These are phyloP conservation scores for Podaxis rugospora DNA, from an alignment of 768 basidiomycete species.

Conservation along the genomic window DNA sequence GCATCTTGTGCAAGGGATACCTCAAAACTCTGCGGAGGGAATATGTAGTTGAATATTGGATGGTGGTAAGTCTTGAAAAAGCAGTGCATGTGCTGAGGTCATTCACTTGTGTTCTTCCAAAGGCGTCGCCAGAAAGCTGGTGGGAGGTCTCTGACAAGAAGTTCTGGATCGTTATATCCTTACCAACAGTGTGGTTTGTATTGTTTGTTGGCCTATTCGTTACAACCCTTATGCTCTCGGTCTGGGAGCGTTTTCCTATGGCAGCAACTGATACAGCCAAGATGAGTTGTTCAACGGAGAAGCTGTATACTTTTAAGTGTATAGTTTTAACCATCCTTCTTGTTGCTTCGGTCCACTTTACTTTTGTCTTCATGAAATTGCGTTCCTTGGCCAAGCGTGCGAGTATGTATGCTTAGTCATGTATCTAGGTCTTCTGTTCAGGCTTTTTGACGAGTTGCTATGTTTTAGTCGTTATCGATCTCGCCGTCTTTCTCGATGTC, in stretches of 20 bases:
- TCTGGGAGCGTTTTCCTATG: neutral
- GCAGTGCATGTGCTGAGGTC: neutral
- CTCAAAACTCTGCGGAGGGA: neutral
- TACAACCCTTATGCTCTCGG: neutral
- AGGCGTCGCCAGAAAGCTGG: neutral
- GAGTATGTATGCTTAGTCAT: too few relatives aligned
- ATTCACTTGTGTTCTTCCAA: neutral
- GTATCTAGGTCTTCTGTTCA: too few relatives aligned
- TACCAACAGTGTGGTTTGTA: neutral
- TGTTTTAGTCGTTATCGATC: too few relatives aligned
- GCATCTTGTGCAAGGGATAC: neutral
- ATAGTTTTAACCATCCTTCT: neutral
- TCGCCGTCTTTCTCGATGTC: too few relatives aligned
- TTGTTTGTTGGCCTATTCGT: neutral
- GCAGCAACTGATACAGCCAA: neutral
- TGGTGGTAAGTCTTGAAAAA: neutral
- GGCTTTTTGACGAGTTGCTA: too few relatives aligned
- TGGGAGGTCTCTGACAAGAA: neutral
- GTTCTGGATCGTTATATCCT: constrained; percentile 1
- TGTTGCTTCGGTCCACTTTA: neutral
- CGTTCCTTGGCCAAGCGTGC: neutral
- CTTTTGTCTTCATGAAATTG: neutral
- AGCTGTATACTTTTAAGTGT: neutral
- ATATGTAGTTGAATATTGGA: neutral
- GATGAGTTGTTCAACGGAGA: neutral